Percentiles rank a stretch among this genome's conserved stretches.
Evolutionary conservation across 805 yeast genomes (phyloP).

Genomic region (Metschnikowia drakensbergensis): DNA sequence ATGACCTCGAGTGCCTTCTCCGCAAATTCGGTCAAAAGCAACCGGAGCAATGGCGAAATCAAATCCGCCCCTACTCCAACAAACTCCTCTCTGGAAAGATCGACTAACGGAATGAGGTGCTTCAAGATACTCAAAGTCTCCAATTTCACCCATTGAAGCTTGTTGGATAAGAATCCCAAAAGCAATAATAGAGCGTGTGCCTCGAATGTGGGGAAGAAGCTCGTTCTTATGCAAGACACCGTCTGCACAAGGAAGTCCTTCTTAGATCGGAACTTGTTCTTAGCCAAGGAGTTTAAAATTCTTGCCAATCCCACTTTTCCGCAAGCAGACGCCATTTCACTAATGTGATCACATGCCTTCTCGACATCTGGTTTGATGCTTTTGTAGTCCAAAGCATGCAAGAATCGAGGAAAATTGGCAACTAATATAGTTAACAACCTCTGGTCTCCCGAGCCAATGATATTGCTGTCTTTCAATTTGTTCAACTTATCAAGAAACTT

Average conservation of each 20-base stretch:
- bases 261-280: constrained; percentile 80
- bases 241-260: constrained; percentile 84
- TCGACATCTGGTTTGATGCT: constrained; percentile 47
- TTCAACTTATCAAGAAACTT: constrained; percentile 70
- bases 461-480: constrained; percentile 62
- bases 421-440: constrained; percentile 69
- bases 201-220: constrained; percentile 70
- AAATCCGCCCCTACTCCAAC: constrained; percentile 92
- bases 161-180: constrained; percentile 76
- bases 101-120: constrained; percentile 70
- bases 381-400: constrained; percentile 66
- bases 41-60: constrained; percentile 81
- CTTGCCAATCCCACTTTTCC: constrained; percentile 60
- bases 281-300: constrained; percentile 71
- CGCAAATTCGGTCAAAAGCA: constrained; percentile 79
- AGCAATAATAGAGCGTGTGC: constrained; percentile 73
- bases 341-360: constrained; percentile 43
- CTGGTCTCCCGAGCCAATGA: constrained; percentile 68
- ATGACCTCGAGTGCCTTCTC: constrained; percentile 85
- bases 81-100: constrained; percentile 73
- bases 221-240: constrained; percentile 60
- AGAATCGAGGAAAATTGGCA: constrained; percentile 77
- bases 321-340: constrained; percentile 56
- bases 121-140: constrained; percentile 78
- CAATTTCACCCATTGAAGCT: constrained; percentile 68